phyloP scores from a whole-genome alignment of 2,329 filamentous ascomycete genomes.

The Cryoendolithus antarcticus region DNA sequence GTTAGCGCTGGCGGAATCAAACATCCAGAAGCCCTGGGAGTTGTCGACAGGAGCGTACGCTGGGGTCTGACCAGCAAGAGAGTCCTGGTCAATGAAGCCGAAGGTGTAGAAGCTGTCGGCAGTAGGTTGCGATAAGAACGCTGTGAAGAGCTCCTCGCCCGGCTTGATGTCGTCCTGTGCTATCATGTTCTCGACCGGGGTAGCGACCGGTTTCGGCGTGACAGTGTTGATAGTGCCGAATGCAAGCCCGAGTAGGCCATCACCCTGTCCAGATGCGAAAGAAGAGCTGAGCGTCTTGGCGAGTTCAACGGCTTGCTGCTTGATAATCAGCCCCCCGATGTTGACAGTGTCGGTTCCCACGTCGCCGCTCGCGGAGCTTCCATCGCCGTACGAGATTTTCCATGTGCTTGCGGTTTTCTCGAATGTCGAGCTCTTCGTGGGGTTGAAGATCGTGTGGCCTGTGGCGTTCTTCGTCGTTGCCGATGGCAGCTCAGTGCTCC shows the following conservation, averaged over 20 bases:
- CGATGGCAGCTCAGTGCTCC: constrained; percentile 11
- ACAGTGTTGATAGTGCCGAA: constrained; percentile 34
- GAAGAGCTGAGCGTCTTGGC: constrained; percentile 46
- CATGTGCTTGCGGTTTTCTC: constrained; percentile 24
- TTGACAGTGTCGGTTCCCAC: constrained; percentile 52
- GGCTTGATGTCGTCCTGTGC: constrained; percentile 49
- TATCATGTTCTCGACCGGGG: constrained; percentile 60
- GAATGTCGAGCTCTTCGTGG: constrained; percentile 49
- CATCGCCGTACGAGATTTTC: constrained; percentile 58
- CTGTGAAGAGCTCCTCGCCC: constrained; percentile 65
- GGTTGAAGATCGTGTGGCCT: constrained; percentile 46
- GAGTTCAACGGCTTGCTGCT: constrained; percentile 53
- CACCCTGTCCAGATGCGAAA: constrained; percentile 44
- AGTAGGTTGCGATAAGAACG: constrained; percentile 46
- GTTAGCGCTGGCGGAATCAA: constrained; percentile 44
- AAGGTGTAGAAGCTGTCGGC: constrained; percentile 57
- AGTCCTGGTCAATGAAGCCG: constrained; percentile 56
- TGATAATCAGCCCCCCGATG: constrained; percentile 49
- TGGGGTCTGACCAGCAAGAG: constrained; percentile 33
- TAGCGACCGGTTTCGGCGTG: constrained; percentile 40
- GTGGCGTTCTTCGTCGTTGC: constrained; percentile 7
- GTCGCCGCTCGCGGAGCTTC: constrained; percentile 51
- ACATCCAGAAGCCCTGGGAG: constrained; percentile 56
- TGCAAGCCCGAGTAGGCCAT: constrained; percentile 56
- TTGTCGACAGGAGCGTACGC: constrained; percentile 51